Percentiles rank a stretch among this genome's conserved stretches.
Conservation (phyloP, 106 monocot species). For the Xerophyta viscosa region DNA sequence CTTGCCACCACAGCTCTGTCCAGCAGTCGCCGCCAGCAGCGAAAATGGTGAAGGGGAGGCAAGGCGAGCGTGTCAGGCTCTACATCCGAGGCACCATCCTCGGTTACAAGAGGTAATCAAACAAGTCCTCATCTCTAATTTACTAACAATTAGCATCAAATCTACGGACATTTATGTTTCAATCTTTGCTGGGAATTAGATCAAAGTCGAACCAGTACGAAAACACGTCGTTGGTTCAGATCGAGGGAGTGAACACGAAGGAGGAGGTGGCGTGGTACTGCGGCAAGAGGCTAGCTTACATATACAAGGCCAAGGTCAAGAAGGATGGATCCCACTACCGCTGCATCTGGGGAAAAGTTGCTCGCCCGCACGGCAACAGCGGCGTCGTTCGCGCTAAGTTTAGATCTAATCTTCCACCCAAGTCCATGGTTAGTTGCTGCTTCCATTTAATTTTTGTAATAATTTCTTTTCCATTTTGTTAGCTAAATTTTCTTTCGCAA, state of each 20-base stretch:
- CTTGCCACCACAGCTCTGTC: no score
- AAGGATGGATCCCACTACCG: constrained; percentile 44
- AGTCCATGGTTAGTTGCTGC: constrained; percentile 54
- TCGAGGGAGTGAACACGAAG: constrained; percentile 79
- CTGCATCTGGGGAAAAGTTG: constrained; percentile 84
- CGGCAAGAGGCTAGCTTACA: constrained; percentile 60
- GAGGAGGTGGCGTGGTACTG: constrained; percentile 67
- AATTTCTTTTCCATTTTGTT: neutral
- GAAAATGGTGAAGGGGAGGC: constrained; percentile 43
- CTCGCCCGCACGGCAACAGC: constrained; percentile 69
- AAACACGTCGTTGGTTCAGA: constrained; percentile 67
- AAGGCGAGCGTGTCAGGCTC: constrained; percentile 57
- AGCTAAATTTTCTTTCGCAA: neutral
- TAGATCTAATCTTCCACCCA: constrained; percentile 72
- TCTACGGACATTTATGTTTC: neutral
- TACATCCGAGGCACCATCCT: constrained; percentile 76
- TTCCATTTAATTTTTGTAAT: no score
- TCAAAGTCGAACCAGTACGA: constrained; percentile 80
- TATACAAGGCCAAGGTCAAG: constrained; percentile 91
- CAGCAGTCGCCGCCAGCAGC: no score
- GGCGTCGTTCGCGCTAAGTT: constrained; percentile 83
- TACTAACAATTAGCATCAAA: neutral
- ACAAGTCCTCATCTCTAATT: neutral
- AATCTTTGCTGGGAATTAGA: constrained; percentile 12
- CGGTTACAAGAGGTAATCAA: constrained; percentile 67